Base-by-base conservation (phyloP, 2,329 filamentous ascomycete genomes). In the Penicillium sp. region DNA sequence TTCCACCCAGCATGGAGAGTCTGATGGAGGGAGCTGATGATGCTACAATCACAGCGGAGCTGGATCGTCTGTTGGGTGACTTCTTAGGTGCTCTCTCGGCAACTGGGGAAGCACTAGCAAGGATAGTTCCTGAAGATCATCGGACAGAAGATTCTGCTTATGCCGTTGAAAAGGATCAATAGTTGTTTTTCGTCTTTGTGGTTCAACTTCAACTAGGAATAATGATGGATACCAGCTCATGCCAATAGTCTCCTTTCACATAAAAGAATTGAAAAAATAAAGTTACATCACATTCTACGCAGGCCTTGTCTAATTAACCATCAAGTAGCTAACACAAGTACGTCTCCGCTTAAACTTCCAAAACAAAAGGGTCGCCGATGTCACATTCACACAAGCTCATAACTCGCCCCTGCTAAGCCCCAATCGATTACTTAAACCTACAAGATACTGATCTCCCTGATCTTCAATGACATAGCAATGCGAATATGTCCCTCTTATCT, bases 21-120 rank as follows among this genome's bases (percentile, higher is more conserved):
- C 63, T 81, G 60, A 73, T 71, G 57, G 74, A 75, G 28, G 74
- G 73, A 6, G 76, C 75, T 4, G 72, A 74, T 28, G 76, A 78
- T 46, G 65, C 70, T 2, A 68, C 71, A 8, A 70, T 81, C 14
- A 68, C 73, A 6, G 71, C 68, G 3, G 79, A 81, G 62, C 64
- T 81, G 57, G 75, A 78, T 61, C 68, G 79, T 26, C 62, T 81
- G 52, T 66, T 81, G 7, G 74, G 70, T 35, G 74, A 76, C 52
- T 76, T 80, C 58, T 63, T 78, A 42, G 72, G 71, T 58, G 76
- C 76, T 8, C 67, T 81, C 22, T 71, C 71, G 5, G 74, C 73
- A 1, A 78, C 77, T 10, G 73, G 73, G 4, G 72, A 78, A 58
- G 75, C 76, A 13, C 61, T 71, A 37, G 67, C 71, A 4, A 60